Conservation (phyloP, 805 yeast genomes). For the Teunomyces aglyptinius region DNA sequence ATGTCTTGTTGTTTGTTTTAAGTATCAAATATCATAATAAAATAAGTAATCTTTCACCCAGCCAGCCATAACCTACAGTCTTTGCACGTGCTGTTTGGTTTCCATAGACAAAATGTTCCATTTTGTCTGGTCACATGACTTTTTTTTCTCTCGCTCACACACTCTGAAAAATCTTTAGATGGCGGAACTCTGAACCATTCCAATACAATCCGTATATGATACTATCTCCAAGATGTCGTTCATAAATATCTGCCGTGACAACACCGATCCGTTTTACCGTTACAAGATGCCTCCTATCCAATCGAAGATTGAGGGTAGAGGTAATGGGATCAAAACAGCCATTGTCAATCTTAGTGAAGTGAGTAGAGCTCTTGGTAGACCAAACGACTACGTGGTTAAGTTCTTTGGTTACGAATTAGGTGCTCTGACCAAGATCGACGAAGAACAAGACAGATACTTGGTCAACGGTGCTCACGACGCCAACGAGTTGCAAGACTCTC, state of each 20-base stretch:
- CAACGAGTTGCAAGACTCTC: slow-evolving; percentile 82
- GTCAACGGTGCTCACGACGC: slow-evolving; percentile 96
- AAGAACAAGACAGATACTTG: slow-evolving; percentile 77
- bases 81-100: neutral
- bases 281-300: slow-evolving; percentile 98
- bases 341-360: slow-evolving; percentile 88
- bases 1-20: neutral
- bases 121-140: neutral
- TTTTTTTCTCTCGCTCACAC: neutral
- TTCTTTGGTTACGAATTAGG: slow-evolving; percentile 96
- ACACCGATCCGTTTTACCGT: slow-evolving; percentile 97
- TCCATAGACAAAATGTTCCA: neutral
- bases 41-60: neutral
- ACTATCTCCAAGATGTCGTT: slow-evolving; percentile 58
- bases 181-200: neutral
- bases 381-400: slow-evolving; percentile 87
- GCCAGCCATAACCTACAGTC: too few species aligned
- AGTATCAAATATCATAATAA: neutral
- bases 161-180: slow-evolving; percentile 3
- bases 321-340: slow-evolving; percentile 98
- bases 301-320: slow-evolving; percentile 97
- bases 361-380: slow-evolving; percentile 91
- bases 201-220: neutral
- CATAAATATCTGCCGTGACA: slow-evolving; percentile 94
- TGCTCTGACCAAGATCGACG: slow-evolving; percentile 87